Evolutionary conservation across 2,329 filamentous ascomycete genomes (phyloP).

Genomic region (Fusarium papillatum): DNA sequence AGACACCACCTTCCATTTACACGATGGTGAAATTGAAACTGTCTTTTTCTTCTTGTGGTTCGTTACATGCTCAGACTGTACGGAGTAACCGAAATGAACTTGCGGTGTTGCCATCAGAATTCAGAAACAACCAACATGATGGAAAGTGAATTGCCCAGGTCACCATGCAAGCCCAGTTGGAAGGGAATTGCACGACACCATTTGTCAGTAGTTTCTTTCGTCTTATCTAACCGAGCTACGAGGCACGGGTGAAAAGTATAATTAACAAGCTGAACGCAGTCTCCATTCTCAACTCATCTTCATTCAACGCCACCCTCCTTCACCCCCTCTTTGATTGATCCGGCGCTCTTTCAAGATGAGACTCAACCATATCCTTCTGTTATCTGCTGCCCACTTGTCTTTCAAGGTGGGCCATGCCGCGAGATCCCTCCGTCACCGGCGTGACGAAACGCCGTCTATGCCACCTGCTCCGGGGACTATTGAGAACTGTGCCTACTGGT

Average conservation of each 20-base stretch:
- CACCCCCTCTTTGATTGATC: not conserved
- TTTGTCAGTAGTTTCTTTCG: not conserved
- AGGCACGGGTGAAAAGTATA: not conserved
- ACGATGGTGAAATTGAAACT: not conserved
- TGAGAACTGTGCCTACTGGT: not conserved
- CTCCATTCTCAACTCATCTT: not conserved
- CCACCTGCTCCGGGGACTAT: not conserved
- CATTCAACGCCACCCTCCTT: not conserved
- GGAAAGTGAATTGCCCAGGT: not conserved
- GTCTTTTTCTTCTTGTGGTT: not conserved
- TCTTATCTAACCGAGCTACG: not conserved
- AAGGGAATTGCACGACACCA: not conserved
- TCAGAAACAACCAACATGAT: not conserved
- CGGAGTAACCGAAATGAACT: not conserved
- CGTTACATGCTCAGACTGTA: not conserved
- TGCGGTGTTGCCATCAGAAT: not conserved
- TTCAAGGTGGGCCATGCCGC: not conserved
- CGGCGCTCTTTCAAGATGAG: not conserved
- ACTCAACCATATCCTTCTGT: not conserved
- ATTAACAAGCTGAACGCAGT: not conserved
- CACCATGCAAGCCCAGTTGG: not conserved
- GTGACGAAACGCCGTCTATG: not conserved
- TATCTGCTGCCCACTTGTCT: not conserved
- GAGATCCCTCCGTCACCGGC: not conserved
- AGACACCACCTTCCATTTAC: not conserved